phyloP scores from a whole-genome alignment of 331 rosid species.

The Stylosanthes scabra region DNA sequence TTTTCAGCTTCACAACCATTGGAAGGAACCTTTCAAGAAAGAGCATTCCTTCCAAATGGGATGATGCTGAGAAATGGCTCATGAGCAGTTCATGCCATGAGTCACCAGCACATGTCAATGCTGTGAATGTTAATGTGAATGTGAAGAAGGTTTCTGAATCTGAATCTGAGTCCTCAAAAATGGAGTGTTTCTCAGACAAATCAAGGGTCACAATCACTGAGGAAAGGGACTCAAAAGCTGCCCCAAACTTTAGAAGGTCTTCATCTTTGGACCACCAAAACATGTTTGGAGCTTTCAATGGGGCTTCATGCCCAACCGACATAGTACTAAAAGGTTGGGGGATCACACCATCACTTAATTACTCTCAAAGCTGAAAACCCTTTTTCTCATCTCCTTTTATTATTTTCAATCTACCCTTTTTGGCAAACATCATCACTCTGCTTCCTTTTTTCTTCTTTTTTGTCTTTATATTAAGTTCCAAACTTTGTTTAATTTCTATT shows the following conservation, averaged over 20 bases:
- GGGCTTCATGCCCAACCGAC: conserved; percentile 59
- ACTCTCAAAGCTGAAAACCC: conserved; percentile 26
- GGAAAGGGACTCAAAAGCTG: conserved; percentile 66
- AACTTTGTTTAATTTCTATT: not conserved
- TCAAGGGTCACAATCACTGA: conserved; percentile 55
- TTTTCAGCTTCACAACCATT: conserved; percentile 63
- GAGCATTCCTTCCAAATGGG: conserved; percentile 95
- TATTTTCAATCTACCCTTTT: conserved; percentile 3
- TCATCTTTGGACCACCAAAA: conserved; percentile 58
- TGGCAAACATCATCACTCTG: conserved; percentile 38
- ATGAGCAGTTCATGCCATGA: conserved; percentile 81
- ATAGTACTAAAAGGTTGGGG: conserved; percentile 78
- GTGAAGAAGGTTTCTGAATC: conserved; percentile 50
- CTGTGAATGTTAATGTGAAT: not conserved
- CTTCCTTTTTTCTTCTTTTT: conserved; percentile 12
- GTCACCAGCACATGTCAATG: conserved; percentile 70
- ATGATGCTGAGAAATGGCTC: conserved; percentile 99
- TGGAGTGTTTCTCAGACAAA: conserved; percentile 65
- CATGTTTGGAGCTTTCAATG: conserved; percentile 53
- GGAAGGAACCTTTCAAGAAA: conserved; percentile 62
- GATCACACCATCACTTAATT: conserved; percentile 33
- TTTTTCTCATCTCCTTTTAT: conserved; percentile 21
- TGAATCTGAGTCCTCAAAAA: conserved; percentile 58
- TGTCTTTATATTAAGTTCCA: conserved; percentile 19
- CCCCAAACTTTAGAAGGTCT: conserved; percentile 56